Evolutionary conservation across 768 basidiomycete species (phyloP).

Genomic region (Fistulinella prunicolor): DNA sequence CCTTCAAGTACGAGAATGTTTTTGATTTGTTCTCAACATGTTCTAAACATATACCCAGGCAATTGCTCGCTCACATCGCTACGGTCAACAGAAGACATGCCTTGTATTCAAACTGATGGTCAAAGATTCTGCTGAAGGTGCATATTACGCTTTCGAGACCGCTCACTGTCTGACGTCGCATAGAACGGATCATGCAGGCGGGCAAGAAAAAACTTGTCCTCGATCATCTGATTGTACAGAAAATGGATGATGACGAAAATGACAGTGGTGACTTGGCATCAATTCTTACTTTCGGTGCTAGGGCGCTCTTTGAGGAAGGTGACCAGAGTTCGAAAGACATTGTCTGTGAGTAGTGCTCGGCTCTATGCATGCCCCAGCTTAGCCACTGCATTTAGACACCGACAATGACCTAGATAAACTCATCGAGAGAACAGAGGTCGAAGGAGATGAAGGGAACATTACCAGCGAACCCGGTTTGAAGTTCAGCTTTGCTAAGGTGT

Average conservation of each 20-base stretch:
- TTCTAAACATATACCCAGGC: constrained; percentile 52
- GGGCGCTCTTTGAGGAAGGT: constrained; percentile 74
- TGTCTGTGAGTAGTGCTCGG: constrained; percentile 46
- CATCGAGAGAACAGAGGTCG: constrained; percentile 80
- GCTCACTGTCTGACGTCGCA: constrained; percentile 4
- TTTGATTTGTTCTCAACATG: not conserved
- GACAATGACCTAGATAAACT: constrained; percentile 82
- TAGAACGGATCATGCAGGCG: constrained; percentile 87
- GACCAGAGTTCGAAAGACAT: constrained; percentile 60
- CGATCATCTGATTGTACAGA: constrained; percentile 94
- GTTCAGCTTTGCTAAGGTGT: constrained; percentile 90
- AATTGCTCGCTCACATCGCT: constrained; percentile 91
- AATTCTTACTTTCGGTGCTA: constrained; percentile 86
- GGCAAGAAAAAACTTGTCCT: constrained; percentile 95
- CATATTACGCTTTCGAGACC: constrained; percentile 4
- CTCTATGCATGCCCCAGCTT: not conserved
- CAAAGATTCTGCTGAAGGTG: constrained; percentile 89
- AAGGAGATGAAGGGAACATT: constrained; percentile 53
- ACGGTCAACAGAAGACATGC: constrained; percentile 92
- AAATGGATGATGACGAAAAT: constrained; percentile 84
- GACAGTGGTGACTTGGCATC: constrained; percentile 79
- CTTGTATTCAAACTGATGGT: constrained; percentile 96
- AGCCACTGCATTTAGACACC: constrained; percentile 47
- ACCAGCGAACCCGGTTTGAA: constrained; percentile 51
- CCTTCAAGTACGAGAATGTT: constrained; percentile 64